A percentile compares a stretch with the other conserved stretches of the same genome.
Evolutionary conservation across 2,329 filamentous ascomycete species (phyloP).

Genomic region (Diaporthe velutina): DNA sequence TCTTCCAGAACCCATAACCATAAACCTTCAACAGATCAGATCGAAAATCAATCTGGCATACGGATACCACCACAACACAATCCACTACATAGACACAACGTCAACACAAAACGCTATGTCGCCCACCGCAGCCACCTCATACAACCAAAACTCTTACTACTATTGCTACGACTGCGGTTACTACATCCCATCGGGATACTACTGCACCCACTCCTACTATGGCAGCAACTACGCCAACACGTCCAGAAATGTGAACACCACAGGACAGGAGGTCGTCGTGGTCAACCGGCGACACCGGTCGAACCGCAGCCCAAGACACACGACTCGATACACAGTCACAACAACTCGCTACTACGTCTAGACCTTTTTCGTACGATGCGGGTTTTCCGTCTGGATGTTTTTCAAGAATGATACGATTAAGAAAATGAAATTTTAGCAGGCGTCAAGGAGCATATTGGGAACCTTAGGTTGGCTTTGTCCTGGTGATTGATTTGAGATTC

Average conservation of each 20-base stretch:
- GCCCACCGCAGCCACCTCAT: neutral
- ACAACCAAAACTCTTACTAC: constrained; percentile 23
- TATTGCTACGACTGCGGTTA: constrained; percentile 29
- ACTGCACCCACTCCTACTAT: constrained; percentile 32
- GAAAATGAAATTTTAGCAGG: neutral
- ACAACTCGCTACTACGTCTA: constrained; percentile 18
- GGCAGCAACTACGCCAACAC: constrained; percentile 11
- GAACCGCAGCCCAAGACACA: constrained; percentile 15
- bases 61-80: neutral
- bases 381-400: neutral
- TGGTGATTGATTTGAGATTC: neutral
- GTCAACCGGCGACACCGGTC: constrained; percentile 12
- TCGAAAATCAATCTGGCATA: neutral
- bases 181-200: constrained; percentile 36
- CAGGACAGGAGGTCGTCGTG: neutral
- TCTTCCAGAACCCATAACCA: neutral
- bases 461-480: neutral
- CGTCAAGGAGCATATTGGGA: neutral
- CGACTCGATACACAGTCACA: constrained; percentile 27
- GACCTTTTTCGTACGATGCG: neutral
- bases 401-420: neutral
- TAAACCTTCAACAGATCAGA: neutral
- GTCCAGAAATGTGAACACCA: neutral
- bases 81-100: neutral
- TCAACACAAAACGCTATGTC: constrained; percentile 7